Percentiles rank a stretch among this genome's conserved stretches.
phyloP scores from a whole-genome alignment of 31 red algal species.

The Bonnemaisonia californica region DNA sequence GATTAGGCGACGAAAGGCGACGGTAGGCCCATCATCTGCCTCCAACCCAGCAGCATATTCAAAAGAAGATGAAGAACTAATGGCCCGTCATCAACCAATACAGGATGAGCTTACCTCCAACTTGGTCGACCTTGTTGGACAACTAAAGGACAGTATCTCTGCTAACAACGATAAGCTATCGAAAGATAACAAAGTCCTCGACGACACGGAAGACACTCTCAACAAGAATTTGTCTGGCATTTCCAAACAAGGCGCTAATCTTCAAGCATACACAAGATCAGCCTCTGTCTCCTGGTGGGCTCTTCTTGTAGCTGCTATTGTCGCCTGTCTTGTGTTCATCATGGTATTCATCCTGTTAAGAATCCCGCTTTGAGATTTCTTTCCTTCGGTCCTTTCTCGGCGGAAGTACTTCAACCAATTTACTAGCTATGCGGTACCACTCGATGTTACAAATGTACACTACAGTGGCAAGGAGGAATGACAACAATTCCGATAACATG shows the following conservation, averaged over 20 bases:
- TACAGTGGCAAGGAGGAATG: too few species aligned
- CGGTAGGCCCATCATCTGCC: neutral
- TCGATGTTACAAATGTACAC: too few species aligned
- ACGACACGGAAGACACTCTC: conserved; percentile 61
- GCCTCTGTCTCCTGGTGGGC: conserved; percentile 66
- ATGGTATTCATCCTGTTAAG: conserved; percentile 45
- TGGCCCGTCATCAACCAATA: conserved; percentile 66
- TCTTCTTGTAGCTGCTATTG: conserved; percentile 39
- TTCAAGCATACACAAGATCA: conserved; percentile 26
- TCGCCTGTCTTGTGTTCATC: conserved; percentile 51
- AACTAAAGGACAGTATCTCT: conserved; percentile 59
- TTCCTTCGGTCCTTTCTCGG: too few species aligned
- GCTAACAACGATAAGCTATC: conserved; percentile 54
- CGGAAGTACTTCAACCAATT: too few species aligned
- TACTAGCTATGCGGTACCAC: too few species aligned
- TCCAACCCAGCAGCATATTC: conserved; percentile 41
- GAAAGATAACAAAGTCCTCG: conserved; percentile 54
- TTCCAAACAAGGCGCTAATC: conserved; percentile 40
- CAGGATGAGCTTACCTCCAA: conserved; percentile 72
- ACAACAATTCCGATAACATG: too few species aligned
- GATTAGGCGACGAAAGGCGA: neutral
- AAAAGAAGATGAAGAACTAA: conserved; percentile 60
- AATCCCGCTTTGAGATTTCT: conserved; percentile 51
- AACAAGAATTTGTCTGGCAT: conserved; percentile 54
- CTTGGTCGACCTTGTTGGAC: conserved; percentile 70